These are phyloP conservation scores for Cutaneotrichosporon sp. DNA, from an alignment of 1,284 basidiomycete genomes.

Conservation along the genomic window DNA sequence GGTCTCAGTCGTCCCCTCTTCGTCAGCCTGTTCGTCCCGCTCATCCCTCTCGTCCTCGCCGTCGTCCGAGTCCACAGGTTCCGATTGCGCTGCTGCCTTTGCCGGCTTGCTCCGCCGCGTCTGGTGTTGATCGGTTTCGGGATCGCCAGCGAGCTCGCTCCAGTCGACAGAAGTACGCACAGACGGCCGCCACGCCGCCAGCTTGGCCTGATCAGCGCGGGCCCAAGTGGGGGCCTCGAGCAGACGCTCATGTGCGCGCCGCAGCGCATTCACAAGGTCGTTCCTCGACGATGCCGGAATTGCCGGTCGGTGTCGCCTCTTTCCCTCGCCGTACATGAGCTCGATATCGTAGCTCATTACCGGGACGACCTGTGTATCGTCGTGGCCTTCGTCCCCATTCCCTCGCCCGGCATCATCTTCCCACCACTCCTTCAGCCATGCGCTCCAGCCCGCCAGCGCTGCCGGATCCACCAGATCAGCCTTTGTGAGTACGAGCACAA, in stretches of 20 bases:
- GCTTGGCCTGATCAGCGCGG: constrained; percentile 49
- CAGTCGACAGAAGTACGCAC: constrained; percentile 66
- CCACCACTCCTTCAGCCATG: constrained; percentile 59
- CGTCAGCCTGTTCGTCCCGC: constrained; percentile 3
- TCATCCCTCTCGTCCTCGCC: constrained; percentile 1
- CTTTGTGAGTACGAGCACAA: constrained; percentile 79
- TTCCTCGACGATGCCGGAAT: constrained; percentile 55
- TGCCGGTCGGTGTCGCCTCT: constrained; percentile 55
- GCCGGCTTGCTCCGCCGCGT: neutral
- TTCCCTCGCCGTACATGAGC: constrained; percentile 23
- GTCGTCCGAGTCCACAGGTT: neutral
- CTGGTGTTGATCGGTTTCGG: neutral
- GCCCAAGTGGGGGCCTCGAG: constrained; percentile 58
- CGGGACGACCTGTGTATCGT: constrained; percentile 55
- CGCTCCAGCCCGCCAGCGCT: constrained; percentile 62
- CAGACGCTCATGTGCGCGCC: constrained; percentile 63
- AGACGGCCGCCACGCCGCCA: constrained; percentile 61
- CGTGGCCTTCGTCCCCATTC: constrained; percentile 22
- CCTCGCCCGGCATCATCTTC: neutral
- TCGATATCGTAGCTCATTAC: constrained; percentile 67
- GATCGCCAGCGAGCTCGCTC: constrained; percentile 50
- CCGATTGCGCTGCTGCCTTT: constrained; percentile 16
- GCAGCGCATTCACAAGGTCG: constrained; percentile 63
- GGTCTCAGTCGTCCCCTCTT: neutral
- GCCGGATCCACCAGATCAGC: constrained; percentile 65